phyloP scores from a whole-genome alignment of 495 filamentous ascomycete genomes.

The Penicillium coprophilum region DNA sequence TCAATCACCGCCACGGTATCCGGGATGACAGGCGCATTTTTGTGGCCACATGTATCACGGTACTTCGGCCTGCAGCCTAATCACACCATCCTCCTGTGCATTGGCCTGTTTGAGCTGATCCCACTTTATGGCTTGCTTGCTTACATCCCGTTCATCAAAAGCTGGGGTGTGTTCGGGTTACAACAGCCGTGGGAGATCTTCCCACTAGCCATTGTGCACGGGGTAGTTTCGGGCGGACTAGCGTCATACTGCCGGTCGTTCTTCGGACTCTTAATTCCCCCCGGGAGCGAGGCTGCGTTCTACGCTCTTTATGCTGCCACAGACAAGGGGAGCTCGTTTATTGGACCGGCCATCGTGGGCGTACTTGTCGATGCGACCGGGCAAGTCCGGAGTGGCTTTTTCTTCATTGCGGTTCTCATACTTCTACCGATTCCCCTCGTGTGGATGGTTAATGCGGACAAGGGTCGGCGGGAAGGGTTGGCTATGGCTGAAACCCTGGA shows the following conservation, averaged over 20 bases:
- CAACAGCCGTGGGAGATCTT: conserved; percentile 93
- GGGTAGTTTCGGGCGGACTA: conserved; percentile 80
- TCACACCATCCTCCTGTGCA: conserved; percentile 81
- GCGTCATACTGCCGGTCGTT: conserved; percentile 82
- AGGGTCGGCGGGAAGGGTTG: conserved; percentile 68
- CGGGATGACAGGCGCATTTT: conserved; percentile 79
- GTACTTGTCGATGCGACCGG: conserved; percentile 78
- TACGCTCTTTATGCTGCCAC: conserved; percentile 93
- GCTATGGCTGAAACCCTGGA: conserved; percentile 63
- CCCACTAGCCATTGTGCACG: conserved; percentile 78
- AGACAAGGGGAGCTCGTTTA: conserved; percentile 86
- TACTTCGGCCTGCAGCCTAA: conserved; percentile 61
- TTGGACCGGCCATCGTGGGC: conserved; percentile 86
- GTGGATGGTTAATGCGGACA: conserved; percentile 75
- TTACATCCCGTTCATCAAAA: conserved; percentile 72
- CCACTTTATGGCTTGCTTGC: conserved; percentile 83
- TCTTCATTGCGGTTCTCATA: conserved; percentile 79
- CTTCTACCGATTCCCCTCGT: conserved; percentile 75
- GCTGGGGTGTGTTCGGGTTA: conserved; percentile 73
- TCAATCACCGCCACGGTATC: conserved; percentile 77
- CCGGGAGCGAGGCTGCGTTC: conserved; percentile 88
- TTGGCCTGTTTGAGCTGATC: conserved; percentile 80
- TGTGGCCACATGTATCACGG: conserved; percentile 72
- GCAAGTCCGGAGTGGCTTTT: conserved; percentile 82
- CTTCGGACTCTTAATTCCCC: conserved; percentile 81